phyloP scores from a whole-genome alignment of 1,284 basidiomycete genomes.

The Apiotrichum porosum region DNA sequence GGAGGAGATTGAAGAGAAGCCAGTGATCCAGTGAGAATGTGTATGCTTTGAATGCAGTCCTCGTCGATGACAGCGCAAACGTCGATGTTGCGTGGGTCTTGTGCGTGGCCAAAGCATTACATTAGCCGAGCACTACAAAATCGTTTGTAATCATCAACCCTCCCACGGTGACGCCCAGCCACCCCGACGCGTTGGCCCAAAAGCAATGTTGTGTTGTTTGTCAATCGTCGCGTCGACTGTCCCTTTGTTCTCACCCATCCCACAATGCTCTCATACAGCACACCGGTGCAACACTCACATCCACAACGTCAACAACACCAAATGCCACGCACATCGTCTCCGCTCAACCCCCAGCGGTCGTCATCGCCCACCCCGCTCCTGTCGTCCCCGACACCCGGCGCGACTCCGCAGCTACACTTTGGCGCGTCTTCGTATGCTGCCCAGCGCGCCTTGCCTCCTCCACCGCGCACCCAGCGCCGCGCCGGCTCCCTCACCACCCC shows the following conservation, averaged over 20 bases:
- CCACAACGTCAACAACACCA: neutral
- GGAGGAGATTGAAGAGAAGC: neutral
- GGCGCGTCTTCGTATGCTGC: conserved; percentile 5
- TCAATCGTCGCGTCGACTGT: too few relatives aligned
- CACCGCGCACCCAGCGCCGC: conserved; percentile 5
- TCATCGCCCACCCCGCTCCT: conserved; percentile 14
- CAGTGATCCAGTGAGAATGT: too few relatives aligned
- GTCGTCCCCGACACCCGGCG: conserved; percentile 21
- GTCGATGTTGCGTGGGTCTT: too few relatives aligned
- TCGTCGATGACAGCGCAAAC: too few relatives aligned
- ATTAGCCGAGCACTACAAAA: too few relatives aligned
- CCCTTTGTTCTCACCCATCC: neutral
- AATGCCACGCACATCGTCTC: conserved; percentile 28
- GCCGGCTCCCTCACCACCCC: conserved; percentile 1
- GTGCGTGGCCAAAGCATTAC: too few relatives aligned
- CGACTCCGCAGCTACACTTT: conserved; percentile 6
- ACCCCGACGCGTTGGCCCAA: too few relatives aligned
- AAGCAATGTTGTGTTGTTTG: too few relatives aligned
- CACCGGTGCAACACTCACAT: conserved; percentile 4
- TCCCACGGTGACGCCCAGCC: too few relatives aligned
- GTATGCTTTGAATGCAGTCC: too few relatives aligned
- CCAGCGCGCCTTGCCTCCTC: neutral
- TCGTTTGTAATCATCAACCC: too few relatives aligned
- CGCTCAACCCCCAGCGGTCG: conserved; percentile 34
- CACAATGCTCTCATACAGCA: conserved; percentile 11